A percentile compares a stretch with the other conserved stretches of the same genome.
phyloP scores from a whole-genome alignment of 768 basidiomycete genomes.

The Rhizopogon vulgaris region DNA sequence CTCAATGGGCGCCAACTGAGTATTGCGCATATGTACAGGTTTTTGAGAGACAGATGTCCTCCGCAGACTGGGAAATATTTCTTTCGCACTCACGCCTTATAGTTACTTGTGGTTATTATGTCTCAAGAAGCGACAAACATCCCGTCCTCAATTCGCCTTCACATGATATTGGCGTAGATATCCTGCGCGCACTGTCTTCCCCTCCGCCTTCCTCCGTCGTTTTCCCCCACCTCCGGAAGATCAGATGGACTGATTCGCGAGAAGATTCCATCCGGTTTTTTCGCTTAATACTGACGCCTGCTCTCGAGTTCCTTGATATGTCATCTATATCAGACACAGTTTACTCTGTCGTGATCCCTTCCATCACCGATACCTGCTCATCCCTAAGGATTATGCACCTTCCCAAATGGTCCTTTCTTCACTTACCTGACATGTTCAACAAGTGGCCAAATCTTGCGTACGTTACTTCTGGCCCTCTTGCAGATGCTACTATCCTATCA shows the following conservation, averaged over 20 bases:
- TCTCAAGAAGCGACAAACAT: conserved; percentile 1
- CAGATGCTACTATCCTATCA: neutral
- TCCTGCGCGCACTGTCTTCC: neutral
- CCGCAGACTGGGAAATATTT: neutral
- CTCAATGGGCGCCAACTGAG: neutral
- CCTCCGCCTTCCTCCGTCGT: neutral
- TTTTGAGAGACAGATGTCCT: neutral
- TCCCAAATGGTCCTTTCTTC: conserved; percentile 1
- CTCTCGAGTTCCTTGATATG: conserved; percentile 2
- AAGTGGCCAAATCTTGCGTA: conserved; percentile 1
- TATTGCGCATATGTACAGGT: neutral
- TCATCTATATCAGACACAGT: neutral
- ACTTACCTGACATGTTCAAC: neutral
- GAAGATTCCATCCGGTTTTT: neutral
- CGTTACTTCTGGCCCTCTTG: neutral
- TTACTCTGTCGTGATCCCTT: neutral
- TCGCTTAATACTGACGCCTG: neutral
- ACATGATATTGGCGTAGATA: neutral
- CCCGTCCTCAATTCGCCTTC: conserved; percentile 1
- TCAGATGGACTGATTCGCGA: conserved; percentile 1
- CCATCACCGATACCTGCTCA: neutral
- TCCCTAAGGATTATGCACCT: conserved; percentile 1
- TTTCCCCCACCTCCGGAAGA: neutral
- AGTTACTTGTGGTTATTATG: neutral
- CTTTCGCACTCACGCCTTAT: neutral